These are phyloP conservation scores for Abrus precatorius DNA, from an alignment of 306 rosid genomes.

Conservation along the genomic window DNA sequence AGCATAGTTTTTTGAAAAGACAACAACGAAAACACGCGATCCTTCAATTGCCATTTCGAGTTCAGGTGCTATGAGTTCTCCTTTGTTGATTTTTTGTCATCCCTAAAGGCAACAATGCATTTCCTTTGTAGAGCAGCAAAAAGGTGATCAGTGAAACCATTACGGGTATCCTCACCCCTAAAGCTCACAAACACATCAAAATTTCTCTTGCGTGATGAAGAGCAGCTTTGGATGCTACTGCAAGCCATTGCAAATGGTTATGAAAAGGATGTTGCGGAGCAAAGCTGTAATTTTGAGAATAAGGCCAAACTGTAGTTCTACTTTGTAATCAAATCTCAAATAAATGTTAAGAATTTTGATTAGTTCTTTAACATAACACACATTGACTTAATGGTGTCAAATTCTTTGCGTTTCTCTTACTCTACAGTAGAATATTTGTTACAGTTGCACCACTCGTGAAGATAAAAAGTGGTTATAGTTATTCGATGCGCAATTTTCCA, in stretches of 20 bases:
- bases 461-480: no score
- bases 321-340: no score
- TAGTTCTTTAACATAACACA: no score
- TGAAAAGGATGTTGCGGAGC: no score
- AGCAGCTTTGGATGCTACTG: neutral
- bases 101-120: neutral
- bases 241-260: neutral
- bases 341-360: no score
- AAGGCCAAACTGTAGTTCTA: no score
- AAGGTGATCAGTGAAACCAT: constrained; percentile 37
- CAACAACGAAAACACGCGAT: constrained; percentile 18
- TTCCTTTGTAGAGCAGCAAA: neutral
- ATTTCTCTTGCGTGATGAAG: neutral
- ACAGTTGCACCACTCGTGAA: no score
- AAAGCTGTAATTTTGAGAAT: no score
- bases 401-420: no score
- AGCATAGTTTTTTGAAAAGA: constrained; percentile 37
- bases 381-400: no score
- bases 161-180: constrained; percentile 2
- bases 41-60: constrained; percentile 34
- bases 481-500: no score
- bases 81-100: constrained; percentile 19
- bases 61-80: neutral
- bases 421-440: no score
- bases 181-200: constrained; percentile 49